A percentile compares a stretch with the other conserved stretches of the same genome.
Conservation (phyloP, 2,329 filamentous ascomycete species). For the Hymenoscyphus fructigenus region DNA sequence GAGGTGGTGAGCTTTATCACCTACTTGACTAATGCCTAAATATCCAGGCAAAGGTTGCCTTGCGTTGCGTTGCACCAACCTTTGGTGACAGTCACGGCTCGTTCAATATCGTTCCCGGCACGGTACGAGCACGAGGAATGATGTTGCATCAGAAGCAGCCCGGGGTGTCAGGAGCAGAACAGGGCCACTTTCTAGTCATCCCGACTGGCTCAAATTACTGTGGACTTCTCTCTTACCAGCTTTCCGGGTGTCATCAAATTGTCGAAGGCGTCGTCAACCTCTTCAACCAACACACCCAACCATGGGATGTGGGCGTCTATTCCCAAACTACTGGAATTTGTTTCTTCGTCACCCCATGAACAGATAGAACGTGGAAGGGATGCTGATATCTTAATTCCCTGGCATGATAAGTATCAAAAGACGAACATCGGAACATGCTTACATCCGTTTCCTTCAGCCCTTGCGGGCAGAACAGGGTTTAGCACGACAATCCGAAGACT, state of each 20-base stretch:
- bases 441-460: conserved; percentile 4
- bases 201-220: not conserved
- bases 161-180: not conserved
- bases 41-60: not conserved
- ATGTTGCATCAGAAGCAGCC: conserved; percentile 1
- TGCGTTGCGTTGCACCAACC: not conserved
- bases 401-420: not conserved
- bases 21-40: not conserved
- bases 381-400: not conserved
- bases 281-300: not conserved
- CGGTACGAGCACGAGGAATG: conserved; percentile 1
- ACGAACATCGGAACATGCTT: not conserved
- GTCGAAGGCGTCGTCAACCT: not conserved
- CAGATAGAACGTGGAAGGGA: not conserved
- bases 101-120: not conserved
- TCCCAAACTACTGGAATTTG: not conserved
- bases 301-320: not conserved
- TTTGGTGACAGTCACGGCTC: not conserved
- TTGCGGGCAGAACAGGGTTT: not conserved
- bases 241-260: not conserved
- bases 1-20: not conserved
- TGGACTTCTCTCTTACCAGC: conserved; percentile 2
- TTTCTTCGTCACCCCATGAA: not conserved
- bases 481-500: not conserved
- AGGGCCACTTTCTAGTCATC: not conserved